phyloP scores from a whole-genome alignment of 2,329 filamentous ascomycete species.

The Colletotrichum sp. region DNA sequence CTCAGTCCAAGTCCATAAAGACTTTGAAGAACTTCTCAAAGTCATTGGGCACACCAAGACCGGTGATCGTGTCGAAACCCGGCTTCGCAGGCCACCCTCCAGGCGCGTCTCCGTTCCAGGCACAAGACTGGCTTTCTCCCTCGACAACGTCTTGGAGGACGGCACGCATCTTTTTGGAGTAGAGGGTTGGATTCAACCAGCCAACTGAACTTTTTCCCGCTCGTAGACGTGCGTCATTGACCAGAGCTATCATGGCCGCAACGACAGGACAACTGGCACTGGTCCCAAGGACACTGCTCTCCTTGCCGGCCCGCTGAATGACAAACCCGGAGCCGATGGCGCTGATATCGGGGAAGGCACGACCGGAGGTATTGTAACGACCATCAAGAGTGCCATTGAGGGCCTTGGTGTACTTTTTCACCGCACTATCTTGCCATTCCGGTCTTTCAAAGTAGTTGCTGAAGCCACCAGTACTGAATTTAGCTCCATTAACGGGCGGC shows the following conservation, averaged over 20 bases:
- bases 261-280: constrained; percentile 60
- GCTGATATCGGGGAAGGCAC: constrained; percentile 56
- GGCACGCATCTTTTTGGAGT: constrained; percentile 38
- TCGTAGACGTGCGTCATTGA: constrained; percentile 58
- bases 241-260: constrained; percentile 56
- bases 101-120: constrained; percentile 34
- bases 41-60: constrained; percentile 50
- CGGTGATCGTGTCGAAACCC: constrained; percentile 55
- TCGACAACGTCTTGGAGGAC: constrained; percentile 45
- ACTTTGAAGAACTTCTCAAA: constrained; percentile 38
- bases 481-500: constrained; percentile 43
- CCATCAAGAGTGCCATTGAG: constrained; percentile 46
- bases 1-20: not conserved
- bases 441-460: constrained; percentile 52
- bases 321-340: constrained; percentile 63
- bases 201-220: constrained; percentile 53
- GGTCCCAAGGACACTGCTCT: constrained; percentile 41
- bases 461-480: constrained; percentile 57
- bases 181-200: constrained; percentile 57
- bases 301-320: constrained; percentile 33
- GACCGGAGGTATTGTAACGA: constrained; percentile 48
- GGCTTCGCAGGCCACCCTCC: constrained; percentile 47
- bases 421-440: constrained; percentile 47
- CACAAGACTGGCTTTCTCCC: constrained; percentile 45
- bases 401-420: constrained; percentile 41